A percentile compares a stretch with the other conserved stretches of the same genome.
Conservation (phyloP, 148 eudicot species). For the Rhododendron henanense region DNA sequence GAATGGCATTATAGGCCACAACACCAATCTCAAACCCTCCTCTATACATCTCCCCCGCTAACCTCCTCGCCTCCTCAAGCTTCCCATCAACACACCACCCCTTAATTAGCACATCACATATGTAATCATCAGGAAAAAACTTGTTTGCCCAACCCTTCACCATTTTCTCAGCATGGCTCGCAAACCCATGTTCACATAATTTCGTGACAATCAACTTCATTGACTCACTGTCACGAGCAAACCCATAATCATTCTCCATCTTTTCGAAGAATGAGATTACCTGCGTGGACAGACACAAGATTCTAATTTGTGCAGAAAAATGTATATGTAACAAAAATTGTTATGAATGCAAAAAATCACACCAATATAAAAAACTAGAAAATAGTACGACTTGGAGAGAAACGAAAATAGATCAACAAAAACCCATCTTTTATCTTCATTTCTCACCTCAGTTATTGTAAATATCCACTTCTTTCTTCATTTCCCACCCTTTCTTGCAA, state of each 20-base stretch:
- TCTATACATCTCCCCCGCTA: slow-evolving; percentile 76
- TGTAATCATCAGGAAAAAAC: slow-evolving; percentile 73
- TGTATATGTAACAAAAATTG: background rate
- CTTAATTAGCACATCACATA: slow-evolving; percentile 74
- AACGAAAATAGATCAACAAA: background rate
- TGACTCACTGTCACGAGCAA: slow-evolving; percentile 43
- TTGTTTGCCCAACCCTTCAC: slow-evolving; percentile 67
- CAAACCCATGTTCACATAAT: slow-evolving; percentile 71
- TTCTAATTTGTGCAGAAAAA: background rate
- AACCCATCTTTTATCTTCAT: background rate
- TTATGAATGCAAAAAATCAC: background rate
- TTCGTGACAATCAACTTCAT: slow-evolving; percentile 49
- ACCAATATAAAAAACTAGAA: background rate
- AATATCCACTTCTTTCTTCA: background rate
- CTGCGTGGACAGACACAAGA: slow-evolving; percentile 44
- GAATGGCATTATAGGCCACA: slow-evolving; percentile 62
- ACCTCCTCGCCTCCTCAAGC: slow-evolving; percentile 74
- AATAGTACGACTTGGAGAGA: background rate
- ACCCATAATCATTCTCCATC: slow-evolving; percentile 69
- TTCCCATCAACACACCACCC: slow-evolving; percentile 93
- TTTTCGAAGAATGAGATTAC: slow-evolving; percentile 48
- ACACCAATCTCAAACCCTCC: slow-evolving; percentile 87
- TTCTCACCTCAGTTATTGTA: background rate
- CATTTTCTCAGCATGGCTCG: slow-evolving; percentile 80
- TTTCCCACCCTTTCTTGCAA: background rate